Percentiles rank a stretch among this genome's conserved stretches.
phyloP scores from a whole-genome alignment of 805 yeast genomes.

The Saturnispora ahearnii region DNA sequence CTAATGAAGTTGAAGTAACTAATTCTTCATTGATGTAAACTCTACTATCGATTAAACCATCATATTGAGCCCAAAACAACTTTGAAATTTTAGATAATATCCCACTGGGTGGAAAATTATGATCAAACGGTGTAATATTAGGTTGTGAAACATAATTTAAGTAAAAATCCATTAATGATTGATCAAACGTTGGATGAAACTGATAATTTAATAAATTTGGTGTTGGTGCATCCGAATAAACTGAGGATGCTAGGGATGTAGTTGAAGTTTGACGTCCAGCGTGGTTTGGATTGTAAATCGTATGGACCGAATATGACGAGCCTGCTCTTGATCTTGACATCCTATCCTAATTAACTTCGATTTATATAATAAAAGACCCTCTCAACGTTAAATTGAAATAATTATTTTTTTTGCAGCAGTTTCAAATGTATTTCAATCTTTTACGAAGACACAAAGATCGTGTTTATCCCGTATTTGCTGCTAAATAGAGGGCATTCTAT shows the following conservation, averaged over 20 bases:
- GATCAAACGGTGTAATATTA: conserved; percentile 58
- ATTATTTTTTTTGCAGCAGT: not conserved
- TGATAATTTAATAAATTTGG: conserved; percentile 19
- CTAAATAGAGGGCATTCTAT: too few relatives aligned
- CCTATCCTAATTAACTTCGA: not conserved
- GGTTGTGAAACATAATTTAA: conserved; percentile 46
- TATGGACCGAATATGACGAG: conserved; percentile 9
- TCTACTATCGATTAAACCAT: conserved; percentile 20
- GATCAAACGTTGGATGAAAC: conserved; percentile 35
- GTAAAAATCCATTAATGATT: conserved; percentile 37
- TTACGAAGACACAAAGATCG: not conserved
- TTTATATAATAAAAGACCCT: not conserved
- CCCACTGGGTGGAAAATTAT: conserved; percentile 58
- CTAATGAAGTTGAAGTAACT: conserved; percentile 18
- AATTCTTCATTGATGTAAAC: conserved; percentile 23
- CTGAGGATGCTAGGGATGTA: conserved; percentile 18
- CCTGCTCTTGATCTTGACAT: conserved; percentile 11
- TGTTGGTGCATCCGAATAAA: conserved; percentile 12
- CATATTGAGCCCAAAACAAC: conserved; percentile 30
- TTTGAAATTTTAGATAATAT: conserved; percentile 52
- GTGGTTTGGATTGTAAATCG: conserved; percentile 3
- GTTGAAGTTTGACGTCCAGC: conserved; percentile 12
- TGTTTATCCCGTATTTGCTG: too few relatives aligned
- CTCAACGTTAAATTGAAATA: not conserved
- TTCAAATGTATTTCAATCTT: not conserved